Conservation (phyloP, 495 filamentous ascomycete genomes). For the Penicillium cosmopolitanum region DNA sequence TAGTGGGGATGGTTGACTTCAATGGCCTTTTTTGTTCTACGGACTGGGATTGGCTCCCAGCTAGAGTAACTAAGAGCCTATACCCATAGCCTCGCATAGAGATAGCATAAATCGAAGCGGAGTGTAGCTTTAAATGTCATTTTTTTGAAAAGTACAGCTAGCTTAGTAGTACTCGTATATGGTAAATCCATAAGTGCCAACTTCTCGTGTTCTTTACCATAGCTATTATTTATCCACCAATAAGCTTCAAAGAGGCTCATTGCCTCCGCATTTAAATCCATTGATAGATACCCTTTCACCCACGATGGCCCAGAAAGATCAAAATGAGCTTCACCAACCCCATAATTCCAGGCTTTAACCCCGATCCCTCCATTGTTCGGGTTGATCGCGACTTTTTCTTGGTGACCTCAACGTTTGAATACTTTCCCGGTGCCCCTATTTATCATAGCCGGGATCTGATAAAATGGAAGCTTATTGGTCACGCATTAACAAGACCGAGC, state of each 20-base stretch:
- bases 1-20: neutral
- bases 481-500: slow-evolving; percentile 60
- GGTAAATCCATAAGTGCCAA: too few relatives aligned
- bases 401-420: slow-evolving; percentile 52
- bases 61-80: too few relatives aligned
- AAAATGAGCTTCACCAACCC: slow-evolving; percentile 23
- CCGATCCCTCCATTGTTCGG: slow-evolving; percentile 34
- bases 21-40: neutral
- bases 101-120: too few relatives aligned
- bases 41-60: too few relatives aligned
- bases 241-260: slow-evolving; percentile 1
- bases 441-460: slow-evolving; percentile 52
- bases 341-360: slow-evolving; percentile 14
- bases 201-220: too few relatives aligned
- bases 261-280: slow-evolving; percentile 2
- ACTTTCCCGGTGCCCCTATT: slow-evolving; percentile 50
- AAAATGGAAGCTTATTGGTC: slow-evolving; percentile 51
- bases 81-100: too few relatives aligned
- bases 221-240: slow-evolving; percentile 26
- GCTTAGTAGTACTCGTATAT: too few relatives aligned
- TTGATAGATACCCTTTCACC: too few relatives aligned
- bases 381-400: slow-evolving; percentile 46
- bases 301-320: neutral
- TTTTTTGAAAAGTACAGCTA: too few relatives aligned
- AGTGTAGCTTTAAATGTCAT: too few relatives aligned